Evolutionary conservation across 176 grass and related monocot genomes (phyloP).

Genomic region (Chrysopogon serrulatus): DNA sequence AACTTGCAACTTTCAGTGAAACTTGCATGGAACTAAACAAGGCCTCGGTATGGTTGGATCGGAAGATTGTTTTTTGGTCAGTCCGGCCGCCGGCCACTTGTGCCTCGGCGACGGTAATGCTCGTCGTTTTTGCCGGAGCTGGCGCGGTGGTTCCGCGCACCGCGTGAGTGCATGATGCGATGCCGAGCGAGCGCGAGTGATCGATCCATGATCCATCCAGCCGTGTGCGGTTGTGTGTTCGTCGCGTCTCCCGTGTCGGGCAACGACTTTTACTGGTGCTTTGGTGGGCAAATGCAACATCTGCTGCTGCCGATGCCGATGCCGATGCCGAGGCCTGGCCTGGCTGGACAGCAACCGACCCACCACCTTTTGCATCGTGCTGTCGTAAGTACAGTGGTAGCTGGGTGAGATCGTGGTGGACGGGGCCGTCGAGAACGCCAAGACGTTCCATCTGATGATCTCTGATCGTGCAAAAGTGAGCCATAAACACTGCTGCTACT

Average conservation of each 20-base stretch:
- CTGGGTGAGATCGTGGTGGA: no score
- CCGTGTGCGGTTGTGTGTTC: neutral
- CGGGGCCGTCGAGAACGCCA: neutral
- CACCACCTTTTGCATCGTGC: neutral
- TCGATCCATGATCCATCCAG: neutral
- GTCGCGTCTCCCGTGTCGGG: neutral
- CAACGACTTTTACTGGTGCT: neutral
- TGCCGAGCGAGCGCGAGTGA: neutral
- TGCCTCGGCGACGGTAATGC: slow-evolving; percentile 1
- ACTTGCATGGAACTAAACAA: no score
- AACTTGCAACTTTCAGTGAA: no score
- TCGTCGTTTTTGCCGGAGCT: neutral
- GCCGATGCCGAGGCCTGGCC: no score
- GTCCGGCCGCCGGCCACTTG: slow-evolving; percentile 7
- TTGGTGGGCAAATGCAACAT: neutral
- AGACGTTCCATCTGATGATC: neutral
- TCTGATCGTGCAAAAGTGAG: neutral
- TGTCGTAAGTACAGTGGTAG: neutral
- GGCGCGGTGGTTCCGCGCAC: neutral
- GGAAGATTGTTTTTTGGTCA: neutral
- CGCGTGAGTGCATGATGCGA: neutral
- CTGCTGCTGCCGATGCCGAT: no score
- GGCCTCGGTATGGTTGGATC: neutral
- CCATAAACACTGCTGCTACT: neutral
- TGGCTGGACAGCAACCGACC: neutral